Evolutionary conservation across 768 basidiomycete species (phyloP).

Genomic region (Coprinellus aureogranulatus): DNA sequence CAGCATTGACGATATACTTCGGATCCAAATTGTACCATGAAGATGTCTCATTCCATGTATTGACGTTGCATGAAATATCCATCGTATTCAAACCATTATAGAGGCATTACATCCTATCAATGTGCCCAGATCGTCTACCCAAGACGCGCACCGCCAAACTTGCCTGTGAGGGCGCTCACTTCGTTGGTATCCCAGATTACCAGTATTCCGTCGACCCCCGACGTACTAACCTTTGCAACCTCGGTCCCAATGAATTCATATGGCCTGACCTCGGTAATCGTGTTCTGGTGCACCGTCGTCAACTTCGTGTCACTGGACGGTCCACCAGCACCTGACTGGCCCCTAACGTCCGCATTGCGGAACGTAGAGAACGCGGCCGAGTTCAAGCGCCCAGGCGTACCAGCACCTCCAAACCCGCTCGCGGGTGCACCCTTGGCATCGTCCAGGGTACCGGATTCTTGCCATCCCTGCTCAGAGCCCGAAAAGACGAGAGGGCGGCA

Average conservation of each 20-base stretch:
- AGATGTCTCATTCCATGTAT: too few species aligned
- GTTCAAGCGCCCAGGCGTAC: slow-evolving; percentile 73
- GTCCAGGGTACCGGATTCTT: slow-evolving; percentile 77
- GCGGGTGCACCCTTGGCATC: slow-evolving; percentile 57
- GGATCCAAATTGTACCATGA: slow-evolving; percentile 1
- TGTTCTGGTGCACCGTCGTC: slow-evolving; percentile 94
- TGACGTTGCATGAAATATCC: too few species aligned
- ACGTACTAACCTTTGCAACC: slow-evolving; percentile 80
- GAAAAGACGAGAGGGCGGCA: slow-evolving; percentile 91
- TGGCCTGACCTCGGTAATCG: slow-evolving; percentile 86
- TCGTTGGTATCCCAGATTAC: slow-evolving; percentile 85
- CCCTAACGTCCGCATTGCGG: slow-evolving; percentile 85
- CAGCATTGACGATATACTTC: slow-evolving; percentile 13
- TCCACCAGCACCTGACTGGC: slow-evolving; percentile 36
- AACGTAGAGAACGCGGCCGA: slow-evolving; percentile 93
- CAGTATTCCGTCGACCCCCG: slow-evolving; percentile 89
- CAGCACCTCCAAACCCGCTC: slow-evolving; percentile 41
- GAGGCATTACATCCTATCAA: too few species aligned
- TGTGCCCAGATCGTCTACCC: slow-evolving; percentile 25
- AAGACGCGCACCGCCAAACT: slow-evolving; percentile 50
- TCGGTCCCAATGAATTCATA: slow-evolving; percentile 60
- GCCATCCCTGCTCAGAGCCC: slow-evolving; percentile 78
- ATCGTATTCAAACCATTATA: too few species aligned
- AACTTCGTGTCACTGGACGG: slow-evolving; percentile 64
- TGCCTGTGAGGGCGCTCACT: slow-evolving; percentile 49